phyloP scores from a whole-genome alignment of 1,284 basidiomycete species.

The Trichosporon asahii region DNA sequence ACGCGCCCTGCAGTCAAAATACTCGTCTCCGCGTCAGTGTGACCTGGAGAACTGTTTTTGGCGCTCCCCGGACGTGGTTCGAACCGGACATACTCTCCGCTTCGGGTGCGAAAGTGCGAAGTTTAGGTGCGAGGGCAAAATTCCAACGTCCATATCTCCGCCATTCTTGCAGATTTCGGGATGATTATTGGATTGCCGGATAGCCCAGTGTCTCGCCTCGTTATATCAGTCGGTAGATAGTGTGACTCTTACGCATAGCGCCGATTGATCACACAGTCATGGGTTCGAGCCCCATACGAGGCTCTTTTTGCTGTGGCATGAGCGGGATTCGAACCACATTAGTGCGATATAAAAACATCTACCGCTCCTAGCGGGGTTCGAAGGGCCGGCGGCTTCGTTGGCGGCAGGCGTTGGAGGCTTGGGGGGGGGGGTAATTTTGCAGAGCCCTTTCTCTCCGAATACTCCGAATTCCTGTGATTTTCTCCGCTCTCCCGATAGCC shows the following conservation, averaged over 20 bases:
- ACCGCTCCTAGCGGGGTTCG: too few species aligned
- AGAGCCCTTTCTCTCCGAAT: neutral
- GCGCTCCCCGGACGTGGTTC: neutral
- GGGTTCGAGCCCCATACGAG: constrained; percentile 1
- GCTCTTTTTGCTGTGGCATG: neutral
- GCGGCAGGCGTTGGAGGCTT: too few species aligned
- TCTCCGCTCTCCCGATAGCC: neutral
- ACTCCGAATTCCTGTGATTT: neutral
- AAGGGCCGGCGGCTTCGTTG: too few species aligned
- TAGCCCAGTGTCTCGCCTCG: neutral
- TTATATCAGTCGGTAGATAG: constrained; percentile 2
- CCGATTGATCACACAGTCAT: constrained; percentile 1
- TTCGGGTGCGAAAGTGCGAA: neutral
- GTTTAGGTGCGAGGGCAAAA: neutral
- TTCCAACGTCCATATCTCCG: neutral
- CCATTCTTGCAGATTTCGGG: neutral
- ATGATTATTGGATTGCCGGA: neutral
- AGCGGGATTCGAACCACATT: too few species aligned
- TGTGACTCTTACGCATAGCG: neutral
- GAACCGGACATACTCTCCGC: neutral
- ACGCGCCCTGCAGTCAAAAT: too few species aligned
- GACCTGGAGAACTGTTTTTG: too few species aligned
- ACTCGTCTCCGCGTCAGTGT: too few species aligned
- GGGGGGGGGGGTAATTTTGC: neutral
- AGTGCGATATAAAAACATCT: too few species aligned